These are phyloP conservation scores for Talaromyces nanjingensis DNA, from an alignment of 495 filamentous ascomycete species.

Conservation along the genomic window DNA sequence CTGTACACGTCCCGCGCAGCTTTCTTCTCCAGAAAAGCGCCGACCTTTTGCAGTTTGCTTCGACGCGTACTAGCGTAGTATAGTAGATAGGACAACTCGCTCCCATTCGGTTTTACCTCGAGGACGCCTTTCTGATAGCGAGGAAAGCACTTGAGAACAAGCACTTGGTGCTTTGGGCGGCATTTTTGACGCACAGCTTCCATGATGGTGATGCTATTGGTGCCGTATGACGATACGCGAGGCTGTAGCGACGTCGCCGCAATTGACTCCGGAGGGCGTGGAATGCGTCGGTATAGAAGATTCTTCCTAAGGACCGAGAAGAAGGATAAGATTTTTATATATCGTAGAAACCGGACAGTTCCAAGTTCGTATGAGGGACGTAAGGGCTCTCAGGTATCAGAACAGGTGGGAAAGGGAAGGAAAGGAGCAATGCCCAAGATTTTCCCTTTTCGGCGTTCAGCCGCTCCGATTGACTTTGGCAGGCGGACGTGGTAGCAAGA, in stretches of 20 bases:
- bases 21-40: slow-evolving; percentile 83
- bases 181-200: slow-evolving; percentile 54
- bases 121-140: slow-evolving; percentile 78
- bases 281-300: neutral
- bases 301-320: neutral
- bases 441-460: neutral
- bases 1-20: slow-evolving; percentile 81
- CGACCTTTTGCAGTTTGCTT: slow-evolving; percentile 91
- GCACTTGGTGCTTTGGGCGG: slow-evolving; percentile 87
- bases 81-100: slow-evolving; percentile 88
- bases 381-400: neutral
- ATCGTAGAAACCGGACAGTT: neutral
- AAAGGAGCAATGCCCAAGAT: neutral
- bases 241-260: neutral
- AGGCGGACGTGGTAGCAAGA: neutral
- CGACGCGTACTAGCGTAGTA: slow-evolving; percentile 91
- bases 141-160: slow-evolving; percentile 91
- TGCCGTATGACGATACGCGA: neutral
- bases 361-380: neutral
- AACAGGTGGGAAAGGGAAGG: neutral
- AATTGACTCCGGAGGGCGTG: neutral
- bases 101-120: slow-evolving; percentile 87
- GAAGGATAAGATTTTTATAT: neutral
- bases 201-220: slow-evolving; percentile 27
- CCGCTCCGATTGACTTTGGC: neutral